Conservation (phyloP, 73 alveolate genomes). For the Paramecium sonneborni region DNA sequence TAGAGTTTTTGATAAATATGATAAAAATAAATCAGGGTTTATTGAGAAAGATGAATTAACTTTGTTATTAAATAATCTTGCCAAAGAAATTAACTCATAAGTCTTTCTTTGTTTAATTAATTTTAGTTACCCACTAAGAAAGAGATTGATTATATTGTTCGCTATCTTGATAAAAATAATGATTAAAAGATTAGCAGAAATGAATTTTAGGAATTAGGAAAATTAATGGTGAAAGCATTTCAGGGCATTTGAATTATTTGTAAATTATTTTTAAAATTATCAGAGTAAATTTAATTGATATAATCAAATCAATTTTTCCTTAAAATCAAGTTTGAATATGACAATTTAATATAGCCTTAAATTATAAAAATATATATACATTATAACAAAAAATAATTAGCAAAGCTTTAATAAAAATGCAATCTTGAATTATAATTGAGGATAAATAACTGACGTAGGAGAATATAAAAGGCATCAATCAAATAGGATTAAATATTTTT, state of each 20-base stretch:
- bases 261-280: not conserved
- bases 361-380: not conserved
- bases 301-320: not conserved
- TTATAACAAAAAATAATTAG: not conserved
- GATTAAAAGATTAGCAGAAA: not conserved
- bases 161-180: not conserved
- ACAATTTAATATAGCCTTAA: not conserved
- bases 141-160: not conserved
- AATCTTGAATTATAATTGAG: too few relatives aligned
- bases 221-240: not conserved
- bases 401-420: too few relatives aligned
- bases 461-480: too few relatives aligned
- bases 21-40: not conserved
- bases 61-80: not conserved
- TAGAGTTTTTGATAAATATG: constrained; percentile 13
- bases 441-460: too few relatives aligned
- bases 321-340: not conserved
- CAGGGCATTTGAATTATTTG: not conserved
- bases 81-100: not conserved
- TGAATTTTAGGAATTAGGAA: not conserved
- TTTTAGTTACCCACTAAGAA: not conserved
- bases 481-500: too few relatives aligned
- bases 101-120: not conserved
- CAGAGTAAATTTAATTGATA: not conserved
- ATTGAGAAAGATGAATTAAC: not conserved